These are phyloP conservation scores for Hemisphaericaspora lyxosophila DNA, from an alignment of 1,139 yeast species.

Conservation along the genomic window DNA sequence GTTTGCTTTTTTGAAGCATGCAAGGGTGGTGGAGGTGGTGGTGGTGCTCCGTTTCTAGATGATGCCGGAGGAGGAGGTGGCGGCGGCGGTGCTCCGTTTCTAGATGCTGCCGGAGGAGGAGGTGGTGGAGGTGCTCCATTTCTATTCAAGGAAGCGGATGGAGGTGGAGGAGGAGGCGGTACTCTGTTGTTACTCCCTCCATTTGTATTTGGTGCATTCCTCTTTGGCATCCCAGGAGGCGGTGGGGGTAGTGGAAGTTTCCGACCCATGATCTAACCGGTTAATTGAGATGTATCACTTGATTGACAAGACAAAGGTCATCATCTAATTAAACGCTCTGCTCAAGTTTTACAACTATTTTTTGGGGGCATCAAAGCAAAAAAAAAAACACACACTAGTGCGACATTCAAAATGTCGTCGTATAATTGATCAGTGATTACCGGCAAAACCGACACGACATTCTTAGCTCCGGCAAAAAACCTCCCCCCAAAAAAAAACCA, in stretches of 20 bases:
- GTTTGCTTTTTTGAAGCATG: slow-evolving; percentile 12
- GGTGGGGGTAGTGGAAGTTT: slow-evolving; percentile 34
- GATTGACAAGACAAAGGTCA: not conserved
- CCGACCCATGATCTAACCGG: slow-evolving; percentile 21
- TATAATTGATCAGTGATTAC: no score
- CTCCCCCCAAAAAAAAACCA: no score
- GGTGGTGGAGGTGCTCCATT: slow-evolving; percentile 14
- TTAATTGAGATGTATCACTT: not conserved
- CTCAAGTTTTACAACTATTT: not conserved
- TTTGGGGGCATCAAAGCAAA: no score
- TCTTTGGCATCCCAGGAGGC: slow-evolving; percentile 19
- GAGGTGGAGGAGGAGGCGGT: slow-evolving; percentile 31
- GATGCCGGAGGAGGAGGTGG: slow-evolving; percentile 18
- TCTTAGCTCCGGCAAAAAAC: no score
- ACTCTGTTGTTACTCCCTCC: slow-evolving; percentile 14
- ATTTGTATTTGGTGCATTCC: slow-evolving; percentile 1
- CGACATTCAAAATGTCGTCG: no score
- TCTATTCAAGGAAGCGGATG: no score
- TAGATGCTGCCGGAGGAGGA: slow-evolving; percentile 8
- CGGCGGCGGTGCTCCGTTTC: slow-evolving; percentile 18
- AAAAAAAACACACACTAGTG: no score
- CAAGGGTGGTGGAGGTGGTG: slow-evolving; percentile 23
- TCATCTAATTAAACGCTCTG: slow-evolving; percentile 1
- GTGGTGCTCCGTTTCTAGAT: slow-evolving; percentile 18
- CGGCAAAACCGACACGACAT: no score